A percentile compares a stretch with the other conserved stretches of the same genome.
Conservation (phyloP, 768 basidiomycete genomes). For the Ramaria rubella region DNA sequence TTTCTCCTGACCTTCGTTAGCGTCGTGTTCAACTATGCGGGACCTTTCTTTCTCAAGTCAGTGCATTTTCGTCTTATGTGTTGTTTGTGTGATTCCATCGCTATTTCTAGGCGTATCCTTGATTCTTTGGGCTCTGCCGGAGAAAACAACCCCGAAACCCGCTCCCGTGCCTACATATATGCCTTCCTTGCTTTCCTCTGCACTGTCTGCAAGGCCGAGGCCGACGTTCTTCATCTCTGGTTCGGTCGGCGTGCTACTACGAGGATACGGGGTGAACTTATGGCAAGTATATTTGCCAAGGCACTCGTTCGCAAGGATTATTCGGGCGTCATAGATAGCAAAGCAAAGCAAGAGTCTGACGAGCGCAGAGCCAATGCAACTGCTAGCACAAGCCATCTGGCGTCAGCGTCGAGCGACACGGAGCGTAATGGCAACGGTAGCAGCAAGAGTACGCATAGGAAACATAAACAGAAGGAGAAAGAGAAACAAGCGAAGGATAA, state of each 20-base stretch:
- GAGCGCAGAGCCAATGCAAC: too few species aligned
- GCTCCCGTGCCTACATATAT: constrained; percentile 65
- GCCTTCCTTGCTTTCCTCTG: constrained; percentile 69
- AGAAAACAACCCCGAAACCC: constrained; percentile 42
- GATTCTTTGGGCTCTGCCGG: constrained; percentile 41
- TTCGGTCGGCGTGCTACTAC: constrained; percentile 69
- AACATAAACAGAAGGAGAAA: constrained; percentile 15
- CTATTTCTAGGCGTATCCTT: constrained; percentile 38
- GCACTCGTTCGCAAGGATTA: constrained; percentile 77
- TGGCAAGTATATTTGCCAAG: constrained; percentile 86
- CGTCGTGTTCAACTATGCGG: constrained; percentile 70
- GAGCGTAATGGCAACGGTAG: not conserved
- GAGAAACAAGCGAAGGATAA: constrained; percentile 37
- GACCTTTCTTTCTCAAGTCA: constrained; percentile 81
- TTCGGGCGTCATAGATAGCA: constrained; percentile 63
- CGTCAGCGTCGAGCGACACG: not conserved
- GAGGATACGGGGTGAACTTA: constrained; percentile 70
- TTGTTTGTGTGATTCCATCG: not conserved
- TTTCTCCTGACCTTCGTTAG: constrained; percentile 59
- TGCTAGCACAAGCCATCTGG: not conserved
- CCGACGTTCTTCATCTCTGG: constrained; percentile 42
- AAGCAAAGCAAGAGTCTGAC: constrained; percentile 28
- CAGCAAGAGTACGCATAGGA: constrained; percentile 15
- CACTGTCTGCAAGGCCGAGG: constrained; percentile 44
- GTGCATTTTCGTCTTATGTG: constrained; percentile 23